phyloP scores from a whole-genome alignment of 2,329 filamentous ascomycete genomes.

The Trichoderma semiorbis region DNA sequence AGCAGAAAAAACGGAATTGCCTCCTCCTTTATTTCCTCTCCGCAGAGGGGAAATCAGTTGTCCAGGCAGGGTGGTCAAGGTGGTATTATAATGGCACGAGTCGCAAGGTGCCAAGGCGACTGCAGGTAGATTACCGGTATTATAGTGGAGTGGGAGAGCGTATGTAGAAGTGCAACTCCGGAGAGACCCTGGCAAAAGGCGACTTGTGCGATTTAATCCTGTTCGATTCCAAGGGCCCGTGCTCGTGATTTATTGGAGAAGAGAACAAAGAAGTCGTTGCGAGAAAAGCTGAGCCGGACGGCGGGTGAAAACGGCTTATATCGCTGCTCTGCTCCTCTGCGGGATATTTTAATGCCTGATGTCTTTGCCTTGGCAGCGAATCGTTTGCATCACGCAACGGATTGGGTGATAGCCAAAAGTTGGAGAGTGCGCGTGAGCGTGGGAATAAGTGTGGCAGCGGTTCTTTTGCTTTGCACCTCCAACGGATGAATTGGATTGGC shows the following conservation, averaged over 20 bases:
- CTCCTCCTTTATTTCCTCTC: slow-evolving; percentile 8
- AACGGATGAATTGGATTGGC: neutral
- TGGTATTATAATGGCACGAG: slow-evolving; percentile 16
- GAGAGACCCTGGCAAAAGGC: slow-evolving; percentile 4
- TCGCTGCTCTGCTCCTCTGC: neutral
- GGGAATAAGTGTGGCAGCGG: neutral
- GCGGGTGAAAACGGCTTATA: neutral
- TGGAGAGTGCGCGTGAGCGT: slow-evolving; percentile 12
- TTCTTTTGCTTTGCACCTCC: neutral
- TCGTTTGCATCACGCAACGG: slow-evolving; percentile 14
- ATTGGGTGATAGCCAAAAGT: slow-evolving; percentile 1
- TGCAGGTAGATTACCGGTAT: neutral
- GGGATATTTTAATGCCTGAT: neutral
- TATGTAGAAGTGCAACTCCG: neutral
- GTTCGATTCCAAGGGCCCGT: neutral
- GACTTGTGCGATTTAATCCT: neutral
- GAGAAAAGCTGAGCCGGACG: neutral
- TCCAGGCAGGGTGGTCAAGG: slow-evolving; percentile 5
- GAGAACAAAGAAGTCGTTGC: neutral
- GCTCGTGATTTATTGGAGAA: neutral
- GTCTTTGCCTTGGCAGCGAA: neutral
- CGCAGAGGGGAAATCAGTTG: neutral
- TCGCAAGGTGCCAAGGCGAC: slow-evolving; percentile 3
- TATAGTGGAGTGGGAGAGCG: slow-evolving; percentile 9
- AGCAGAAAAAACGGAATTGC: neutral